These are phyloP conservation scores for Aristolochia fimbriata DNA, from an alignment of 164 flowering plant genomes.

Conservation along the genomic window DNA sequence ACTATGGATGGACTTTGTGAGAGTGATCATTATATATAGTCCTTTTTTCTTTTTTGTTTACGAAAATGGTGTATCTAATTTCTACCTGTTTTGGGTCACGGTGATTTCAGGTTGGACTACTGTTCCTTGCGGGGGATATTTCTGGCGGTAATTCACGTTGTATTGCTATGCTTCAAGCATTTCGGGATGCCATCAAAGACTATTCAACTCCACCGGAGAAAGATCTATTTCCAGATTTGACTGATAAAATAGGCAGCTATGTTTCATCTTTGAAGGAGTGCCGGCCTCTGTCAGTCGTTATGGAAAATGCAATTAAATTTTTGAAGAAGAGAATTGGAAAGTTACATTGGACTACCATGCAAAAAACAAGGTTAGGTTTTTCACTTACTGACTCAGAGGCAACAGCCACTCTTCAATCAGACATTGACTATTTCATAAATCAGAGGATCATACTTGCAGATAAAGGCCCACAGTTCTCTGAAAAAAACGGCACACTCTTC, in stretches of 20 bases:
- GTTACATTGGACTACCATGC: conserved; percentile 44
- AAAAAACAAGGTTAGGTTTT: too few relatives aligned
- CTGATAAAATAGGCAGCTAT: conserved; percentile 66
- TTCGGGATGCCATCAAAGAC: conserved; percentile 64
- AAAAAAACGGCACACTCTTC: too few relatives aligned
- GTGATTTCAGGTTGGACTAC: conserved; percentile 67
- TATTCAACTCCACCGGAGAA: conserved; percentile 73
- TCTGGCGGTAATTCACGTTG: conserved; percentile 88
- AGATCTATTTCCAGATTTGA: conserved; percentile 58
- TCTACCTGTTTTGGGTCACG: neutral
- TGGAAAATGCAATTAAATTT: conserved; percentile 88
- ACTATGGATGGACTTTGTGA: neutral
- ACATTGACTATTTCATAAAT: conserved; percentile 63
- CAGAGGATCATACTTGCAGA: conserved; percentile 85
- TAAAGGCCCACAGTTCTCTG: too few relatives aligned
- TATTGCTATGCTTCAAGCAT: conserved; percentile 86
- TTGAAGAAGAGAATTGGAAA: conserved; percentile 60
- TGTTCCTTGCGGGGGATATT: conserved; percentile 64
- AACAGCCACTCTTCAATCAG: conserved; percentile 51
- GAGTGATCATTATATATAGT: neutral
- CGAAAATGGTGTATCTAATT: neutral
- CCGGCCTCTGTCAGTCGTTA: conserved; percentile 85
- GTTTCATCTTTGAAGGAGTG: conserved; percentile 72
- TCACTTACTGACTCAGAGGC: conserved; percentile 82
- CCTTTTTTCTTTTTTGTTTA: neutral